These are phyloP conservation scores for Jamesozyma hellenica DNA, from an alignment of 805 yeast genomes.

Conservation along the genomic window DNA sequence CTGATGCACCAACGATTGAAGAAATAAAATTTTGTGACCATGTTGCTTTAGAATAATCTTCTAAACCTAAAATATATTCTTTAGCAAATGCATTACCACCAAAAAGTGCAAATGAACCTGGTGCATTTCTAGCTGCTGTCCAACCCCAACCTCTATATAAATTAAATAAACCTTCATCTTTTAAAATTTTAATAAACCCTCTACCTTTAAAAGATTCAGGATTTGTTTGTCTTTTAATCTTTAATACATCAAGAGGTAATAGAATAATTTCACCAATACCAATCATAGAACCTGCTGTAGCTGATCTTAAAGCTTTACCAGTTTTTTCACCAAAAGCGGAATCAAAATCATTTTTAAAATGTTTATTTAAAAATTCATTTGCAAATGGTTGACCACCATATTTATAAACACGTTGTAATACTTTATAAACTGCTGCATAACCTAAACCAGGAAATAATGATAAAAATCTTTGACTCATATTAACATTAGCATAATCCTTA, in stretches of 20 bases:
- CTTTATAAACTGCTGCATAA: conserved; percentile 94
- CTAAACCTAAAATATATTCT: conserved; percentile 80
- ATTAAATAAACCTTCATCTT: conserved; percentile 80
- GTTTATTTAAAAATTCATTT: conserved; percentile 75
- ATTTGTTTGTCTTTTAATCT: conserved; percentile 97
- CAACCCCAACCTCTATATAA: conserved; percentile 98
- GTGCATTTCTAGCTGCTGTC: conserved; percentile 99
- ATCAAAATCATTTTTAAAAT: conserved; percentile 65
- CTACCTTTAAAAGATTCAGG: conserved; percentile 99
- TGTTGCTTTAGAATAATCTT: conserved; percentile 83
- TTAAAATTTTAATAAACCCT: conserved; percentile 76
- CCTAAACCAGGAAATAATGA: conserved; percentile 96
- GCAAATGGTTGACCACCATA: conserved; percentile 99
- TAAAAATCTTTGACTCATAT: conserved; percentile 59
- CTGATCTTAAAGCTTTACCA: conserved; percentile 94
- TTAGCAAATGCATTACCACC: conserved; percentile 99
- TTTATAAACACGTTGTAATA: conserved; percentile 93
- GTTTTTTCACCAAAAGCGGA: conserved; percentile 79
- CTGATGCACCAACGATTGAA: conserved; percentile 92
- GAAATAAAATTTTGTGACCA: conserved; percentile 93
- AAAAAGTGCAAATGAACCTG: conserved; percentile 93
- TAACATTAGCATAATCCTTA: conserved; percentile 65
- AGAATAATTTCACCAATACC: conserved; percentile 97
- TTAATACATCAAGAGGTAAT: conserved; percentile 89
- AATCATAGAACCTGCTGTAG: conserved; percentile 92